Percentiles rank a stretch among this genome's conserved stretches.
Evolutionary conservation across 2,329 filamentous ascomycete genomes (phyloP).

Genomic region (Graphilbum ipis-grandicollis): DNA sequence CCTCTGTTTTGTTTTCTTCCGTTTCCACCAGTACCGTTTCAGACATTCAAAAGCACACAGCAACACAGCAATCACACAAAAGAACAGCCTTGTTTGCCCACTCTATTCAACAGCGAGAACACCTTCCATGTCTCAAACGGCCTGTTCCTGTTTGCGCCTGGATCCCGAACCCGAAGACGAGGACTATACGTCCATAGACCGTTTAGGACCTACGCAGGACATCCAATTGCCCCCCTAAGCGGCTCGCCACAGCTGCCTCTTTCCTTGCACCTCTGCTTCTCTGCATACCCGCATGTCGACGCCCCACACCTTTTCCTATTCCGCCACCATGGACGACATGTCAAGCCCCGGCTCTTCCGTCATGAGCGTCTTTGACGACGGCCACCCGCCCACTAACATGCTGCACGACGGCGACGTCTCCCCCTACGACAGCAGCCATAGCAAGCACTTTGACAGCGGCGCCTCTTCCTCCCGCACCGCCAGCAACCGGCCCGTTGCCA

Average conservation of each 20-base stretch:
- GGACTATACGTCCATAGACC: too few relatives aligned
- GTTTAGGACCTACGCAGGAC: too few relatives aligned
- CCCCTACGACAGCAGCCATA: constrained; percentile 5
- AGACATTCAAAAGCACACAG: too few relatives aligned
- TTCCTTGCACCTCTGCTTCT: background rate
- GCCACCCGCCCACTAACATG: constrained; percentile 3
- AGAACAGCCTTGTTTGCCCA: background rate
- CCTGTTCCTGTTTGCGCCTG: background rate
- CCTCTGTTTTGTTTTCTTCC: too few relatives aligned
- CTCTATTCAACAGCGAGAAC: constrained; percentile 1
- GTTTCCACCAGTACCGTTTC: too few relatives aligned
- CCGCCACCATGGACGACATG: constrained; percentile 7
- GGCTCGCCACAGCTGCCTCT: background rate
- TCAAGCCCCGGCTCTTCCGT: constrained; percentile 9
- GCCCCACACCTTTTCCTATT: too few relatives aligned
- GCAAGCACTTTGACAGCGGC: background rate
- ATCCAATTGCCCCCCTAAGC: background rate
- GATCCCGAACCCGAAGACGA: constrained; percentile 7
- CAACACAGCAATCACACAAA: background rate
- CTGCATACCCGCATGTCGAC: background rate
- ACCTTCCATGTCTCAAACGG: constrained; percentile 6
- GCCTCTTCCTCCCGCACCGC: background rate
- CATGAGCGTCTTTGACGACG: constrained; percentile 9
- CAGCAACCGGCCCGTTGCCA: constrained; percentile 1
- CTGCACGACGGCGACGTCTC: constrained; percentile 7